These are phyloP conservation scores for Trichoderma simmonsii DNA, from an alignment of 2,329 filamentous ascomycete genomes.

Conservation along the genomic window DNA sequence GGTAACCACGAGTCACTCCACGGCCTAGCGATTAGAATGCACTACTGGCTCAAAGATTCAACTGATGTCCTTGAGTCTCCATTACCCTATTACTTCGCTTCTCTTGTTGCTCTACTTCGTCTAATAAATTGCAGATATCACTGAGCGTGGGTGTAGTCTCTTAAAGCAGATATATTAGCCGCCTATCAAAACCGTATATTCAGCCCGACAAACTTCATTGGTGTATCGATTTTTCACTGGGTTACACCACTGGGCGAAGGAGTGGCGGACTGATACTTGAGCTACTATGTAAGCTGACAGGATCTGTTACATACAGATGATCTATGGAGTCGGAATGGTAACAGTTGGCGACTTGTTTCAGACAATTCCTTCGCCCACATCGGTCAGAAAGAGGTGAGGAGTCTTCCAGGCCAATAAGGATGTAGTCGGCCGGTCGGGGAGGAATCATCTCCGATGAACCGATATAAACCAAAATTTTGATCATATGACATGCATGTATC, in stretches of 20 bases:
- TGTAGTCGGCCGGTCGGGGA: background rate
- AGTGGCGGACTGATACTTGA: too few relatives aligned
- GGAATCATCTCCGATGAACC: background rate
- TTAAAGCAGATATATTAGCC: background rate
- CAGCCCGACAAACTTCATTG: background rate
- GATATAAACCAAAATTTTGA: background rate
- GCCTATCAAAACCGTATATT: background rate
- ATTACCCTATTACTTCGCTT: background rate
- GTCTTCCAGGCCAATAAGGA: background rate
- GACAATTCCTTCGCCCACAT: background rate
- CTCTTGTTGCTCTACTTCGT: background rate
- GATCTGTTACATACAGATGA: background rate
- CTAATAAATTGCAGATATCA: background rate
- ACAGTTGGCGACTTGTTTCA: background rate
- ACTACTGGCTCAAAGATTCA: background rate
- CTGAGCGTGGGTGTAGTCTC: background rate
- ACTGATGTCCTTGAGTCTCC: background rate
- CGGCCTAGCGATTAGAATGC: background rate
- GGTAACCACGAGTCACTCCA: background rate
- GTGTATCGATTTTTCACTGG: background rate
- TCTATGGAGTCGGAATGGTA: background rate
- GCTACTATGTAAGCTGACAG: background rate
- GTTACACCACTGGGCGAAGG: background rate
- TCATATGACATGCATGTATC: background rate
- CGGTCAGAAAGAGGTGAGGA: background rate